These are phyloP conservation scores for Cinnamomum micranthum DNA, from an alignment of 164 flowering plant genomes.

Conservation along the genomic window DNA sequence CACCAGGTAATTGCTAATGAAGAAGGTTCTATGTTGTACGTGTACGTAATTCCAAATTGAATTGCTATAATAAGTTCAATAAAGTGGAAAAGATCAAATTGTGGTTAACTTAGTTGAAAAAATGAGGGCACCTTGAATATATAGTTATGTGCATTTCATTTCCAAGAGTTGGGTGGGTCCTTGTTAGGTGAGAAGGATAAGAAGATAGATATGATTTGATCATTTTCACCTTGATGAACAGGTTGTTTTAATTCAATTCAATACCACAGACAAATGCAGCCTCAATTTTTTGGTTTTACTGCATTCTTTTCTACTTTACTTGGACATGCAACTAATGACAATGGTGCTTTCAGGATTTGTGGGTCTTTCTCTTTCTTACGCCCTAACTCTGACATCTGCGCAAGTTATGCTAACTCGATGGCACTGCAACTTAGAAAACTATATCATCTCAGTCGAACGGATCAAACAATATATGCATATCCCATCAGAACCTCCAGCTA, in stretches of 20 bases:
- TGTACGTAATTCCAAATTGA: not conserved
- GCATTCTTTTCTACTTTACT: not conserved
- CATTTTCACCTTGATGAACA: not conserved
- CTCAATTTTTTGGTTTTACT: not conserved
- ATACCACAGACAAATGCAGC: not conserved
- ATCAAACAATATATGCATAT: conserved; percentile 81
- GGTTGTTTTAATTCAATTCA: not conserved
- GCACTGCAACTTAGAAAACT: conserved; percentile 65
- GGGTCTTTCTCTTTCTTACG: conserved; percentile 87
- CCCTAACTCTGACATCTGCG: conserved; percentile 47
- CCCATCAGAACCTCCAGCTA: conserved; percentile 70
- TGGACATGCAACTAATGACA: not conserved
- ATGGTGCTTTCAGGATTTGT: conserved; percentile 52
- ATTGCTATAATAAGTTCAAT: not conserved
- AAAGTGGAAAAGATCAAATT: not conserved
- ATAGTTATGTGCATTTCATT: not conserved
- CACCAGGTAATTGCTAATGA: conserved; percentile 52
- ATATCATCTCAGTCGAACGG: conserved; percentile 74
- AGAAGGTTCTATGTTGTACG: not conserved
- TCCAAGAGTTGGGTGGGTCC: not conserved
- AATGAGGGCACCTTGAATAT: not conserved
- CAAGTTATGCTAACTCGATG: conserved; percentile 60
- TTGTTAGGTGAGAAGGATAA: not conserved
- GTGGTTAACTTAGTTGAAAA: not conserved
- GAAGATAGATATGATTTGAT: not conserved